Evolutionary conservation across 139 green algal species (phyloP), one percentile per base, ranked within the genome.

Genomic region (Chlamydomonas applanata): DNA sequence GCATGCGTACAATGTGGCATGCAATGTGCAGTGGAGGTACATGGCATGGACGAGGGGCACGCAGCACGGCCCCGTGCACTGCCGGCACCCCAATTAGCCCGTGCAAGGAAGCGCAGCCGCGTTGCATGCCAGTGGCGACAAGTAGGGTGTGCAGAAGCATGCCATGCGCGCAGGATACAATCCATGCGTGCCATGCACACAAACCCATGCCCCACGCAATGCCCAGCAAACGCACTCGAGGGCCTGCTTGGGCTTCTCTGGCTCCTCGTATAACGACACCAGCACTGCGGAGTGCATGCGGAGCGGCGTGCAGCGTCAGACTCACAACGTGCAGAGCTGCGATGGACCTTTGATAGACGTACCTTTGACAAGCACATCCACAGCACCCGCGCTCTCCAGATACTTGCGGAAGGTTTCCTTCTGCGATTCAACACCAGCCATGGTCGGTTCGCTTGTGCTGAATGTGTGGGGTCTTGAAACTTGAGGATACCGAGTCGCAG

Each of bases 371-470:
- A 94, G 71, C 1, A 88, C 82, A 71, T 94, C 89, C 36, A 94
- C 84, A 1, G 90, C 89, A 7, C 89, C 89, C 24, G 88, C 84
- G 27, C 78, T 73, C 72, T 94, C 89, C 22, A 94, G 72, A 66
- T 93, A 94, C 71, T 91, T 90, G 25, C 88, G 68, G 74, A 91
- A 94, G 0, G 82, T 77, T 61, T 94, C 89, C 68, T 94, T 94
- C 54, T 91, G 85, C 0, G 54, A 74, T 56, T 85, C 80, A n/a
- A 73, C 67, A 27, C 67, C 67, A 14, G 67, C 67, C 67, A 73
- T 73, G 5, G 5, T 67, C 45, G n/a, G n/a, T n/a, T n/a, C n/a
- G n/a, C n/a, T n/a, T n/a, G n/a, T n/a, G n/a, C n/a, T n/a, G n/a
- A n/a, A n/a, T n/a, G n/a, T n/a, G n/a, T n/a, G n/a, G n/a, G n/a